These are phyloP conservation scores for Serendipita sp. DNA, from an alignment of 768 basidiomycete species.

Conservation along the genomic window DNA sequence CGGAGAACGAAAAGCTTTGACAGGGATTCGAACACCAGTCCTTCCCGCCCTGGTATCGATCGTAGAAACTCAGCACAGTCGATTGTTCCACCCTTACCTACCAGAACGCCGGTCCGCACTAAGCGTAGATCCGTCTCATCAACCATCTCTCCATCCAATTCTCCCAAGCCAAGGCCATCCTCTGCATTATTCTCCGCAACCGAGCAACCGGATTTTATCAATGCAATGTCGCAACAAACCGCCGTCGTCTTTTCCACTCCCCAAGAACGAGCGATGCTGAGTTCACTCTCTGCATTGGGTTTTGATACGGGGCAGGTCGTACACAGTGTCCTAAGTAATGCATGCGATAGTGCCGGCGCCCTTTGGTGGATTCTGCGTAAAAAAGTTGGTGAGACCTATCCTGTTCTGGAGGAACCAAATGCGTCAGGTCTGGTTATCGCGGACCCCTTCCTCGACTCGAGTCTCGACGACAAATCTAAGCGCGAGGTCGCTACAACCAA, in stretches of 20 bases:
- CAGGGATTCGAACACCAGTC: not conserved
- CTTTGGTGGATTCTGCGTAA: constrained; percentile 93
- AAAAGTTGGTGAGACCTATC: constrained; percentile 47
- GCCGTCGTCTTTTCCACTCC: constrained; percentile 79
- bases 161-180: not conserved
- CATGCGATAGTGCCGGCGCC: constrained; percentile 81
- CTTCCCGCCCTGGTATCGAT: not conserved
- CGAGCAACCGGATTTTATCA: constrained; percentile 26
- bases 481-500: not conserved
- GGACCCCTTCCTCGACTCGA: not conserved
- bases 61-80: constrained; percentile 9
- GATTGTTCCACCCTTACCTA: constrained; percentile 37
- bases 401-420: constrained; percentile 10
- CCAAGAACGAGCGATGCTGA: constrained; percentile 64
- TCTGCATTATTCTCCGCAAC: not conserved
- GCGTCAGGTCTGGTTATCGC: not conserved
- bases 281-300: constrained; percentile 54
- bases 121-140: constrained; percentile 93
- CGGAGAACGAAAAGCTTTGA: not conserved
- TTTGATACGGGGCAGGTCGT: constrained; percentile 89
- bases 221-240: constrained; percentile 43
- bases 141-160: constrained; percentile 39
- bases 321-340: constrained; percentile 82
- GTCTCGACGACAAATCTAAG: not conserved
- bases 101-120: constrained; percentile 83